Evolutionary conservation across 108 stramenopile species (phyloP).

Genomic region (Mayamaea pseudoterrestris): DNA sequence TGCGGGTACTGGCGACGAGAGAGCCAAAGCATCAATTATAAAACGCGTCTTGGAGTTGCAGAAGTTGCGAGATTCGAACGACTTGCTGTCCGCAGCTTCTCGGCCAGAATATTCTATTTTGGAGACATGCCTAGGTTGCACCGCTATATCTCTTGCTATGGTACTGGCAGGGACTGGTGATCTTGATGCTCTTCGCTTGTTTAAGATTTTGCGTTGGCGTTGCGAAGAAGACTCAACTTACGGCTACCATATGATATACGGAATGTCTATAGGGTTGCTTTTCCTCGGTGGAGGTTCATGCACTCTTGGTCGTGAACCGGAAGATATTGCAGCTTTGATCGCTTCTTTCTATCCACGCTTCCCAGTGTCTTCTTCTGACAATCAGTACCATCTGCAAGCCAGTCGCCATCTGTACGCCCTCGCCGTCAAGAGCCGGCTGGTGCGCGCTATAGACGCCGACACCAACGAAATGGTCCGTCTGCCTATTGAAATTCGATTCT

Average conservation of each 20-base stretch:
- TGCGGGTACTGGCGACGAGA: conserved; percentile 78
- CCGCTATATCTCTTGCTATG: conserved; percentile 80
- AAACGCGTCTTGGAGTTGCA: conserved; percentile 55
- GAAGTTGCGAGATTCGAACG: conserved; percentile 59
- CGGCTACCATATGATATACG: conserved; percentile 89
- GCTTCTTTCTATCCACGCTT: conserved; percentile 89
- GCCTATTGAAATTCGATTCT: conserved; percentile 29
- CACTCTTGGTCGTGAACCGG: conserved; percentile 78
- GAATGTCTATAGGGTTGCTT: conserved; percentile 84
- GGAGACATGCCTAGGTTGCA: conserved; percentile 80
- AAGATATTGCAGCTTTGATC: conserved; percentile 88
- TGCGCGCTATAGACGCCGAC: conserved; percentile 87
- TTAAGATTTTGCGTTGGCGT: conserved; percentile 84
- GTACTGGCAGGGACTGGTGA: conserved; percentile 97
- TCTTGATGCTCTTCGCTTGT: conserved; percentile 69
- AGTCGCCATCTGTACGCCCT: conserved; percentile 95
- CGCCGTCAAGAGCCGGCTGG: conserved; percentile 69
- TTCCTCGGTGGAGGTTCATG: conserved; percentile 91
- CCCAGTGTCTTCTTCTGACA: conserved; percentile 72
- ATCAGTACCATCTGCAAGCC: conserved; percentile 94
- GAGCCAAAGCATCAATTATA: conserved; percentile 53
- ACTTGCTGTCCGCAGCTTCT: conserved; percentile 47
- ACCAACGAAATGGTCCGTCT: conserved; percentile 61
- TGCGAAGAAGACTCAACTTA: conserved; percentile 72
- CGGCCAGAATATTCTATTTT: conserved; percentile 69